These are phyloP conservation scores for Linderniella brevidens DNA, from an alignment of 257 asterid genomes.

Conservation along the genomic window DNA sequence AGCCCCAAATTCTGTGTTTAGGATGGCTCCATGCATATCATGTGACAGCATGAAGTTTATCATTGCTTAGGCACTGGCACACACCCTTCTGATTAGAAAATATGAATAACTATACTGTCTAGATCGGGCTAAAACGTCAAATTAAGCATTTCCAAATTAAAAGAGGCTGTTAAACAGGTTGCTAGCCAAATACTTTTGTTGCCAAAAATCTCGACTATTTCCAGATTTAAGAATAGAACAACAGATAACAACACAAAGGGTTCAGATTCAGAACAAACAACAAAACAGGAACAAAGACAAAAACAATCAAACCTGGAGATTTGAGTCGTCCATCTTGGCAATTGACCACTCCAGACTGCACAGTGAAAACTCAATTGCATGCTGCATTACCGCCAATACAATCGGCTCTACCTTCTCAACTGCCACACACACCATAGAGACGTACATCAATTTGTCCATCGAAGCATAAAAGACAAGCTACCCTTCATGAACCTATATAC, in stretches of 20 bases:
- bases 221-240: background rate
- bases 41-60: too few relatives aligned
- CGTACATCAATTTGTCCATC: constrained; percentile 7
- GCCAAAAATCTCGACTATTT: background rate
- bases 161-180: too few relatives aligned
- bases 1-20: too few relatives aligned
- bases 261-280: background rate
- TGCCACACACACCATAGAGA: constrained; percentile 19
- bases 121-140: too few relatives aligned
- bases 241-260: background rate
- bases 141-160: too few relatives aligned
- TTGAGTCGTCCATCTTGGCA: constrained; percentile 44
- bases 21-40: too few relatives aligned
- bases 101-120: too few relatives aligned
- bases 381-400: constrained; percentile 60
- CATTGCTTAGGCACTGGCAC: background rate
- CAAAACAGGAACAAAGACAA: background rate
- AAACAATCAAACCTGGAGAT: constrained; percentile 44
- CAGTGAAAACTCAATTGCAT: constrained; percentile 65
- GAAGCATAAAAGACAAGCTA: constrained; percentile 7
- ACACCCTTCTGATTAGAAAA: background rate
- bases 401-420: constrained; percentile 80
- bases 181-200: too few relatives aligned
- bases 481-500: background rate
- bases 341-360: constrained; percentile 62